phyloP scores from a whole-genome alignment of 805 yeast species.

The Cyberlindnera euphorbiiphila region DNA sequence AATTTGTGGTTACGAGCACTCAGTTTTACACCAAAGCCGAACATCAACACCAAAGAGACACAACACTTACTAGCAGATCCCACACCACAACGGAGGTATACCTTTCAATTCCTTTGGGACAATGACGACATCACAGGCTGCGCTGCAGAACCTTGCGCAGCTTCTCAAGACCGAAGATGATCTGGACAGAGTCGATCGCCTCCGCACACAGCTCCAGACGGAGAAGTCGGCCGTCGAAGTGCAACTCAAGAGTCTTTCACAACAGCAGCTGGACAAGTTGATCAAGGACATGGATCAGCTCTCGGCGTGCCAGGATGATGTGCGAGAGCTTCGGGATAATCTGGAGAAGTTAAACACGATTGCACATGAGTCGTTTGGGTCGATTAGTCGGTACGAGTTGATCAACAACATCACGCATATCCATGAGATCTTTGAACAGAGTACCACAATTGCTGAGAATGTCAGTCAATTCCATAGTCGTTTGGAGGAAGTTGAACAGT shows the following conservation, averaged over 20 bases:
- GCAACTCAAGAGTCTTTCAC: constrained; percentile 33
- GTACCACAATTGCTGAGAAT: constrained; percentile 58
- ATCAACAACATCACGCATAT: constrained; percentile 64
- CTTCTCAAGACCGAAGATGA: constrained; percentile 43
- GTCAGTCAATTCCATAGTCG: constrained; percentile 54
- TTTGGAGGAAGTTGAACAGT: constrained; percentile 43
- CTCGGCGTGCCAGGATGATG: constrained; percentile 39
- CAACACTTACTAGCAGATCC: too few species aligned
- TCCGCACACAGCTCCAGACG: constrained; percentile 53
- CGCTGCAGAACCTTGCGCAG: constrained; percentile 30
- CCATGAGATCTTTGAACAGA: constrained; percentile 69
- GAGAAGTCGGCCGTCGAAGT: constrained; percentile 76
- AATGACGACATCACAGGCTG: constrained; percentile 11
- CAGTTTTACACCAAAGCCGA: too few species aligned
- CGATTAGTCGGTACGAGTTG: constrained; percentile 63
- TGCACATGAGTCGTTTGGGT: constrained; percentile 51
- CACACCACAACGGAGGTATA: too few species aligned
- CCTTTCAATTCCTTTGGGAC: too few species aligned
- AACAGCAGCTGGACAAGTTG: constrained; percentile 54
- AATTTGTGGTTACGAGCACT: too few species aligned
- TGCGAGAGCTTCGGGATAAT: constrained; percentile 45
- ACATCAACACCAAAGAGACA: too few species aligned
- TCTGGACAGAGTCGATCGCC: constrained; percentile 45
- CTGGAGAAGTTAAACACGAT: constrained; percentile 43
- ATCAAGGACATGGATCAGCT: constrained; percentile 39